Base-by-base conservation (phyloP, 257 asterid species). In the Gentiana dahurica region DNA sequence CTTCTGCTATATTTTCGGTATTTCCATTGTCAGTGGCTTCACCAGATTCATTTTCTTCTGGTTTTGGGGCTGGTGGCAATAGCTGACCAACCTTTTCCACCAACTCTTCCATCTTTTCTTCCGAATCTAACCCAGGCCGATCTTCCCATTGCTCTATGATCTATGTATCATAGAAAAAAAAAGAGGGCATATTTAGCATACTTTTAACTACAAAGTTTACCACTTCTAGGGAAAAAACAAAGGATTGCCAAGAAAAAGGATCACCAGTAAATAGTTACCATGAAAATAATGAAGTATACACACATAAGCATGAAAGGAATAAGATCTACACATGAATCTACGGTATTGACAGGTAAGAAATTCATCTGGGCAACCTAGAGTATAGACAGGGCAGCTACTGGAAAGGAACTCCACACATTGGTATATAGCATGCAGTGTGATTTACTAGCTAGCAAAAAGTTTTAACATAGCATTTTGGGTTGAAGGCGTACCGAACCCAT, bases 11-110 rank as follows among this genome's bases (percentile, higher is more conserved):
- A 47, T 36, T 15, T 60, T 64, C 76, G 34, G 53, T 61, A 15
- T 62, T 56, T 3, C 47, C 76, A 52, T 62, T 69, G 15, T 13
- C 71, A 8, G 38, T 13, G 48, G 45, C 75, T 45, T 69, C 65
- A 2, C 66, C 61, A 1, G 70, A 37, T 54, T 73, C 77, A 52
- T 24, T 61, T 34, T 62, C 63, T 8, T 64, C 51, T 15, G 24
- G 24, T 24, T 24, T 24, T 54, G 85, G 89, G 65, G 71, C 77
- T 41, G 84, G 72, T 0, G 90, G 95, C 69, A 87, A 72, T 57
- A 79, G 37, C 61, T 61, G 72, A 44, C n/a, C 10, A 51, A 80
- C 54, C 1, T 54, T 49, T 65, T 81, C 81, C 12, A 77, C 64
- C 55, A 81, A 59, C 61, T 74, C 80, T 1, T 70, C 68, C 9